Base-by-base conservation (phyloP, 2,329 filamentous ascomycete species). In the Didymella keratinophila region DNA sequence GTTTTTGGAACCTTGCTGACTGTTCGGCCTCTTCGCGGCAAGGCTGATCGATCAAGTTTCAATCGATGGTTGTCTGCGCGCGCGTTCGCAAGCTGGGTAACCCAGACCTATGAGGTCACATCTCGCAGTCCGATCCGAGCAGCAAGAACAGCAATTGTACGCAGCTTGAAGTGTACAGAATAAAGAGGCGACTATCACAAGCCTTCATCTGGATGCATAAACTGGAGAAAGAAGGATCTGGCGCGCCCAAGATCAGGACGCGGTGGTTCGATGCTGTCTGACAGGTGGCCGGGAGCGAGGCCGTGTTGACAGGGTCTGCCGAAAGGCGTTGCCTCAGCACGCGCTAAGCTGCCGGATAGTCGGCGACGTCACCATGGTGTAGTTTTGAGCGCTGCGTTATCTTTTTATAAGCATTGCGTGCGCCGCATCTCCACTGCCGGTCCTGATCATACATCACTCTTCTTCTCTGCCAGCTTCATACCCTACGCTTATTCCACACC, bases 311-410 rank as follows among this genome's bases (percentile, higher is more conserved):
- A 66, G 61, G 60, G 63, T 47, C 61, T 65, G 70, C 71, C 66
- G 69, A 71, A 58, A 50, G 50, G 52, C 56, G 57, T 69, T 68
- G 68, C 66, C 65, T 69, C 61, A 70, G 47, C 49, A 44, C 57
- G 52, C 60, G 63, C 68, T 57, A 52, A 56, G 53, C 43, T 54
- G 52, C 56, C 66, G 56, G 65, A 66, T 49, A 46, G 48, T 73
- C 73, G 73, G 71, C 74, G 73, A 76, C 74, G 74, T 76, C 74
- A 76, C 72, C 57, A 74, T 72, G 63, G 64, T 64, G 64, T 63
- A 63, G 62, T 52, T 66, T 68, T 64, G 56, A 61, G 52, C 56
- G 58, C 58, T 55, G 65, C 64, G 41, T 65, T 64, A 67, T 70
- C 62, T 65, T 68, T 71, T 73, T 66, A 66, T 69, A 70, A 63